phyloP scores from a whole-genome alignment of 305 asterid genomes.

The Fraxinus greggii region DNA sequence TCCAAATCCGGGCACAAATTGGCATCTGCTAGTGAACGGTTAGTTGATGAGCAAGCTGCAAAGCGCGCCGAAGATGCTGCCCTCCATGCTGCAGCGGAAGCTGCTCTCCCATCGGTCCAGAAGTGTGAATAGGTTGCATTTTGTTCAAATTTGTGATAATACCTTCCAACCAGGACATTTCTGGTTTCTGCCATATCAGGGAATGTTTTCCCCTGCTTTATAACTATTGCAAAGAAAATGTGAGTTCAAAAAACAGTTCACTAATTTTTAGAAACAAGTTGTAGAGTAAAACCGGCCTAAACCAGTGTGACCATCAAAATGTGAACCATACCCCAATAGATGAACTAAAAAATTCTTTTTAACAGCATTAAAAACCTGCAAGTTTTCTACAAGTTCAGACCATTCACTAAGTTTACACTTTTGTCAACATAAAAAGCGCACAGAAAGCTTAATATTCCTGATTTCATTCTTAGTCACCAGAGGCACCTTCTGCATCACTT shows the following conservation, averaged over 20 bases:
- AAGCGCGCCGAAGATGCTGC: neutral
- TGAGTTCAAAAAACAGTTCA: neutral
- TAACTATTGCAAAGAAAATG: neutral
- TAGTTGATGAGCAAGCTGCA: neutral
- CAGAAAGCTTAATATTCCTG: neutral
- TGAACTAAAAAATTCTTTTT: neutral
- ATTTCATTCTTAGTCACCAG: slow-evolving; percentile 49
- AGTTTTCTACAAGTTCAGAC: neutral
- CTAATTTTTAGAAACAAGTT: neutral
- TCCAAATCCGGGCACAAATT: neutral
- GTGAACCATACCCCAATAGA: neutral
- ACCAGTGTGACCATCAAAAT: neutral
- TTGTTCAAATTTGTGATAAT: neutral
- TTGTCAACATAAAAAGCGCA: neutral
- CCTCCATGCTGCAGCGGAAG: neutral
- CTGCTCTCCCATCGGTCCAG: neutral
- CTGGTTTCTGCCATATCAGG: neutral
- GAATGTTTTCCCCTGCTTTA: neutral
- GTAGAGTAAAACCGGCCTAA: neutral
- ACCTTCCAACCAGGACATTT: neutral
- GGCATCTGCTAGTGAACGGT: neutral
- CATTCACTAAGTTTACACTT: neutral
- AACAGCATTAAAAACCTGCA: neutral
- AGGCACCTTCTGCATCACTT: slow-evolving; percentile 54
- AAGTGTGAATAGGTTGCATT: neutral